phyloP scores from a whole-genome alignment of 495 filamentous ascomycete genomes.

The Rusavskia elegans region DNA sequence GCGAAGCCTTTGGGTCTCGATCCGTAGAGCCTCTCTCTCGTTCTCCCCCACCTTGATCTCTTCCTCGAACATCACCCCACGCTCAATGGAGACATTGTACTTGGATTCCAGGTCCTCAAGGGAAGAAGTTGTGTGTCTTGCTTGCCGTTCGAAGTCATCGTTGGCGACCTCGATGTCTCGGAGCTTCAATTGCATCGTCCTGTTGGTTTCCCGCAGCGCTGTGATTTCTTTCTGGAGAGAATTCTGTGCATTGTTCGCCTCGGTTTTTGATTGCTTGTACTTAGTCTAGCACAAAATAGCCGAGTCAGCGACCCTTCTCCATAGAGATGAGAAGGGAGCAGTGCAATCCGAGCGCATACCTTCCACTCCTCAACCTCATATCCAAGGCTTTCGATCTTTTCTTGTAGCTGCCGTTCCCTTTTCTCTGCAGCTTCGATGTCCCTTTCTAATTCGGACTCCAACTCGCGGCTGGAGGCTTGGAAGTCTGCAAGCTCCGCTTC shows the following conservation, averaged over 20 bases:
- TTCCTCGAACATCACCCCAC: conserved; percentile 83
- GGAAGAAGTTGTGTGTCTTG: conserved; percentile 82
- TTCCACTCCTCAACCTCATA: conserved; percentile 98
- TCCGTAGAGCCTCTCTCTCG: conserved; percentile 73
- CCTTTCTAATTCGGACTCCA: conserved; percentile 90
- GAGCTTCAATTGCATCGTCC: conserved; percentile 64
- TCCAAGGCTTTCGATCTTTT: conserved; percentile 67
- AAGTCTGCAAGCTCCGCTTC: conserved; percentile 89
- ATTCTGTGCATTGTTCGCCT: conserved; percentile 69
- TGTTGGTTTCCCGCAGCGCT: conserved; percentile 63
- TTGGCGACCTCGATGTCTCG: conserved; percentile 95
- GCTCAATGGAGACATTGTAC: conserved; percentile 85
- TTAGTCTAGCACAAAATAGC: conserved; percentile 46
- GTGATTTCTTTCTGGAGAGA: conserved; percentile 92
- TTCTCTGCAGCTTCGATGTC: conserved; percentile 93
- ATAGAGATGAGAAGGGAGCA: background rate
- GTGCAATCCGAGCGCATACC: conserved; percentile 35
- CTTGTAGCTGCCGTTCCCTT: conserved; percentile 66
- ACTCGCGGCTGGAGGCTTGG: conserved; percentile 79
- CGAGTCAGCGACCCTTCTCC: background rate
- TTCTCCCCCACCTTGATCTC: conserved; percentile 81
- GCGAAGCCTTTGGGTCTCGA: conserved; percentile 72
- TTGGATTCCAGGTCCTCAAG: conserved; percentile 95
- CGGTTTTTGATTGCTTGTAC: conserved; percentile 86
- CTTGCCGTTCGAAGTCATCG: conserved; percentile 94